phyloP scores from a whole-genome alignment of 1,139 yeast genomes.

The Wickerhamomyces sp. region DNA sequence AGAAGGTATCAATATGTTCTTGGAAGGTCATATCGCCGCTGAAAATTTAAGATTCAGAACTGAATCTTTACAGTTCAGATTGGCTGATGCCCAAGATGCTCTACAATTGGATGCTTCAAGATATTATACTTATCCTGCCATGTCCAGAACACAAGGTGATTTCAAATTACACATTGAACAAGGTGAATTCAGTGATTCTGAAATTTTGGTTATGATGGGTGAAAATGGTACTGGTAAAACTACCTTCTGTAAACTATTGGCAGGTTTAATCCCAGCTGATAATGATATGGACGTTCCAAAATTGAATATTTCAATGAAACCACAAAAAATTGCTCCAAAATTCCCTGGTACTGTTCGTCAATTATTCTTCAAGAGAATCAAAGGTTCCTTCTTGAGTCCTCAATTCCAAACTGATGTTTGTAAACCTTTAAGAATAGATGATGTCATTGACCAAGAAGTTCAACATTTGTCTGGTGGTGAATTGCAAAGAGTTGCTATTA shows the following conservation, averaged over 20 bases:
- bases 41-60: constrained; percentile 96
- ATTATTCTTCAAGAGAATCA: constrained; percentile 90
- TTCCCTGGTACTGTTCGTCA: constrained; percentile 98
- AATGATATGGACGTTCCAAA: constrained; percentile 73
- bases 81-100: constrained; percentile 87
- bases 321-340: constrained; percentile 97
- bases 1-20: constrained; percentile 96
- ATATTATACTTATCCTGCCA: constrained; percentile 69
- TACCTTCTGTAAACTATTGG: constrained; percentile 89
- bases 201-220: constrained; percentile 98
- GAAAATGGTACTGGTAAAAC: constrained; percentile 99
- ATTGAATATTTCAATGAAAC: constrained; percentile 93
- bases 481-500: constrained; percentile 98
- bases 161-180: constrained; percentile 74
- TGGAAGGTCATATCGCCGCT: constrained; percentile 96
- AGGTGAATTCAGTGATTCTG: constrained; percentile 94
- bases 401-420: constrained; percentile 98
- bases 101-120: constrained; percentile 74
- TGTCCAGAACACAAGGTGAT: constrained; percentile 93
- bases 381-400: constrained; percentile 90
- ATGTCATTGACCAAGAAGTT: constrained; percentile 94
- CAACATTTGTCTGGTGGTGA: constrained; percentile 99
- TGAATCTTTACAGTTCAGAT: constrained; percentile 89
- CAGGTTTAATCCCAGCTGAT: constrained; percentile 89
- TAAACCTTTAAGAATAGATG: constrained; percentile 90